Conservation (phyloP, 208 protist genomes). For the Crithidia acanthocephali region DNA sequence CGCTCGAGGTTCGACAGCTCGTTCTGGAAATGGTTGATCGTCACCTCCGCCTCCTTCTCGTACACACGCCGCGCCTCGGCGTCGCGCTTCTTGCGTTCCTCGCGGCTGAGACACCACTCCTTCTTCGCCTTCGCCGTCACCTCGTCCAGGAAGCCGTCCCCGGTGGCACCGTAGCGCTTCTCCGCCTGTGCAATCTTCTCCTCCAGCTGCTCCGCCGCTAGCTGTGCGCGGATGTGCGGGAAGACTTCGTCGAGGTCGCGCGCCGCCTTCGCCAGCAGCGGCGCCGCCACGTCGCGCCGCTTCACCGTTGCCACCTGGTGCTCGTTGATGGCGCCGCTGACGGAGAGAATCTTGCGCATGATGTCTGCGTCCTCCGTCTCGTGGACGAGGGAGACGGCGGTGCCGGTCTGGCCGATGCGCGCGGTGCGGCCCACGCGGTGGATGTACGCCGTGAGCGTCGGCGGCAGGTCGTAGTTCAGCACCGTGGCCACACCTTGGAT, state of each 20-base stretch:
- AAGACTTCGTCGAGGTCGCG: conserved; percentile 55
- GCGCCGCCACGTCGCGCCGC: conserved; percentile 74
- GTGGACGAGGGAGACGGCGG: conserved; percentile 96
- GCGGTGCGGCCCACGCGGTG: conserved; percentile 98
- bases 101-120: conserved; percentile 79
- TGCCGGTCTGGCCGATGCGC: conserved; percentile 93
- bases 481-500: conserved; percentile 96
- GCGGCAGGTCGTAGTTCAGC: conserved; percentile 98
- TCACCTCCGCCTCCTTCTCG: conserved; percentile 90
- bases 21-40: conserved; percentile 84
- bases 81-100: conserved; percentile 71
- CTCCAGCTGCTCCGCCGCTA: conserved; percentile 81
- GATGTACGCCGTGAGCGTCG: conserved; percentile 98
- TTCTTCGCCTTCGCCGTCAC: conserved; percentile 52
- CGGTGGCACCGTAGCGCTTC: conserved; percentile 57
- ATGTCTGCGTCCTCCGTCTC: conserved; percentile 78
- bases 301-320: conserved; percentile 80
- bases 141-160: conserved; percentile 32
- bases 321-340: conserved; percentile 77
- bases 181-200: conserved; percentile 77
- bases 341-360: conserved; percentile 90
- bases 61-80: conserved; percentile 69
- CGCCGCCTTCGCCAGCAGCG: conserved; percentile 46
- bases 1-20: conserved; percentile 68
- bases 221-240: conserved; percentile 52